Base-by-base conservation (phyloP, 345 rosid species). In the Populus simonii region DNA sequence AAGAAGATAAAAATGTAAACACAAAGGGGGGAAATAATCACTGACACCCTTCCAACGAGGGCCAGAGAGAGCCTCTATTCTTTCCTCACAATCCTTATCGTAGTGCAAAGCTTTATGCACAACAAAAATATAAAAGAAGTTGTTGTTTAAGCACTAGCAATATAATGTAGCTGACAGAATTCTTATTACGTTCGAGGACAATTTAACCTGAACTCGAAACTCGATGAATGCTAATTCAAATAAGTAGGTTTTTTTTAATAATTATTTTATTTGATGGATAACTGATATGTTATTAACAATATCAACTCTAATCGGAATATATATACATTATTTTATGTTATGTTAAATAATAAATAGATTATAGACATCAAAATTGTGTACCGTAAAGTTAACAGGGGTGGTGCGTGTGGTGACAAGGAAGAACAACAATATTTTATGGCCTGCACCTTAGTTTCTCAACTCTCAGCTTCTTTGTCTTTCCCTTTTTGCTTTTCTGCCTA, bases 31-130 rank as follows among this genome's bases (percentile, higher is more conserved):
- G 43, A 55, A 31, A 17, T 33, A 53, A 9, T 3, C 18, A 61
- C 80, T 77, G 43, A 77, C 80, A 71, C 38, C 67, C 39, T 20
- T 57, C 80, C 51, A 70, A 39, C 62, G 75, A 77, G 80, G 80
- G 18, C 22, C 45, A 17, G 61, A 1, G 67, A 39, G 33, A 76
- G 35, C 78, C 68, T 51, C 45, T 8, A 11, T 2, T 61, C 57
- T 74, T 20, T 61, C 13, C 9, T 62, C 76, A 27, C 0, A 1
- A 23, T 49, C 65, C 78, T 53, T 76, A 7, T 66, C 16, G 45
- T 25, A 47, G 74, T 57, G 55, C 75, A 22, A 53, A 57, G 7
- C 25, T 23, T 8, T 22, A 11, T 23, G 20, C 41, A 13, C 45
- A 9, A 5, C 23, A 68, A 39, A 68, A 20, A 27, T 68, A 55